These are phyloP conservation scores for Acacia confusa DNA, from an alignment of 306 rosid species.

Conservation along the genomic window DNA sequence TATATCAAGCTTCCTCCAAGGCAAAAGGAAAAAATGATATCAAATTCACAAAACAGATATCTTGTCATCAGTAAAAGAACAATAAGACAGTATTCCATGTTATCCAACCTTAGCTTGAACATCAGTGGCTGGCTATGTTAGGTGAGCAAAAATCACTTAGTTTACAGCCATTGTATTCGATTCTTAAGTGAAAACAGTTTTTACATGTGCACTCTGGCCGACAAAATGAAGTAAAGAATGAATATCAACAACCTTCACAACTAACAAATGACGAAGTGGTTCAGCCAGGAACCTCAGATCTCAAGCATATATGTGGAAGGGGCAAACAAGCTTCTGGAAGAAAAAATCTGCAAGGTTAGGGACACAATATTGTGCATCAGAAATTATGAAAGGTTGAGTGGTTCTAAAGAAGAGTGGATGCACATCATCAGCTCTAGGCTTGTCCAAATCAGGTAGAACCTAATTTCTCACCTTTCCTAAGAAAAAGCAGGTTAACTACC, in stretches of 20 bases:
- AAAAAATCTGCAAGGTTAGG: conserved; percentile 72
- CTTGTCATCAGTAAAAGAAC: background rate
- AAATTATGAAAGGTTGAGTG: conserved; percentile 42
- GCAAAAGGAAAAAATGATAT: background rate
- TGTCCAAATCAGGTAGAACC: conserved; percentile 36
- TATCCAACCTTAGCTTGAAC: conserved; percentile 14
- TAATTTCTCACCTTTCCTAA: conserved; percentile 40
- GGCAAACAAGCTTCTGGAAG: conserved; percentile 67
- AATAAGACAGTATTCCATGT: background rate
- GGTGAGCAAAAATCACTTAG: conserved; percentile 19
- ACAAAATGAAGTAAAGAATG: conserved; percentile 30
- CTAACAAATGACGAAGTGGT: conserved; percentile 54
- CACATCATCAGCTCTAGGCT: conserved; percentile 45
- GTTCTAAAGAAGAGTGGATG: conserved; percentile 44
- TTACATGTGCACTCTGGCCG: background rate
- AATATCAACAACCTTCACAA: conserved; percentile 53
- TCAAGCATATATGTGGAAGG: conserved; percentile 59
- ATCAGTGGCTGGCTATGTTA: background rate
- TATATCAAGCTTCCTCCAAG: background rate
- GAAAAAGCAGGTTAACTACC: conserved; percentile 11
- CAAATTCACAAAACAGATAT: background rate
- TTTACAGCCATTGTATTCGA: conserved; percentile 3
- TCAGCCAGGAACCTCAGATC: conserved; percentile 60
- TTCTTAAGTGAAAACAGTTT: conserved; percentile 9
- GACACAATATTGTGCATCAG: conserved; percentile 60